Evolutionary conservation across 441 rosid species (phyloP).

Genomic region (Adansonia grandidieri): DNA sequence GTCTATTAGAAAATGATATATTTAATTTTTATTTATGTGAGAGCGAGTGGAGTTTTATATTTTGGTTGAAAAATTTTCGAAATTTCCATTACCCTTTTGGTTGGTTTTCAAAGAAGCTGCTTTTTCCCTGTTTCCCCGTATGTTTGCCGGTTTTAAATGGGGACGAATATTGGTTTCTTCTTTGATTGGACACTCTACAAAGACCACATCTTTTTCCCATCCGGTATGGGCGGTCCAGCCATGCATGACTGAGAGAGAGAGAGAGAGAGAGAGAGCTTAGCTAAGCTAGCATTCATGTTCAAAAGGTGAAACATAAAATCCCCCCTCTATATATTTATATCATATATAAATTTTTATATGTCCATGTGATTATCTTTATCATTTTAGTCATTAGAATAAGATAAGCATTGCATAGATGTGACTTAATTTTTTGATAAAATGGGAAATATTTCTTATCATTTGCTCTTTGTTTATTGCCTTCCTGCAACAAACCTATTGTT

Average conservation of each 20-base stretch:
- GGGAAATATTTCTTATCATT: conserved; percentile 39
- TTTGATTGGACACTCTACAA: conserved; percentile 32
- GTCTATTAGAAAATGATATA: not conserved
- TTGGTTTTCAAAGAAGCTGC: conserved; percentile 30
- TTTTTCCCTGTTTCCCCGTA: conserved; percentile 37
- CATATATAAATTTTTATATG: not conserved
- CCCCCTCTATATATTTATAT: not conserved
- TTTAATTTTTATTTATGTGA: not conserved
- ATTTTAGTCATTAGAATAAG: conserved; percentile 25
- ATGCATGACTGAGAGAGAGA: conserved; percentile 32
- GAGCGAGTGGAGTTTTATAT: conserved; percentile 11
- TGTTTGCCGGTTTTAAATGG: conserved; percentile 39
- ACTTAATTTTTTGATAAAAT: conserved; percentile 34
- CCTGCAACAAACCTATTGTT: conserved; percentile 12
- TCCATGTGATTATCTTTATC: conserved; percentile 17
- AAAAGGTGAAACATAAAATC: conserved; percentile 23
- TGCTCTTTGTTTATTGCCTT: conserved; percentile 27
- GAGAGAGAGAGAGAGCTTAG: not conserved
- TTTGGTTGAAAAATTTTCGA: not conserved
- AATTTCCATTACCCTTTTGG: conserved; percentile 20
- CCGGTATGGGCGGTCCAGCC: conserved; percentile 48
- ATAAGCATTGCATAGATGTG: conserved; percentile 41
- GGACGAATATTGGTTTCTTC: conserved; percentile 30
- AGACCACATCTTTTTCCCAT: conserved; percentile 23
- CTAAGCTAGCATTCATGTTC: conserved; percentile 25